These are phyloP conservation scores for Crinitomyces ghanaensis DNA, from an alignment of 805 yeast genomes.

Conservation along the genomic window DNA sequence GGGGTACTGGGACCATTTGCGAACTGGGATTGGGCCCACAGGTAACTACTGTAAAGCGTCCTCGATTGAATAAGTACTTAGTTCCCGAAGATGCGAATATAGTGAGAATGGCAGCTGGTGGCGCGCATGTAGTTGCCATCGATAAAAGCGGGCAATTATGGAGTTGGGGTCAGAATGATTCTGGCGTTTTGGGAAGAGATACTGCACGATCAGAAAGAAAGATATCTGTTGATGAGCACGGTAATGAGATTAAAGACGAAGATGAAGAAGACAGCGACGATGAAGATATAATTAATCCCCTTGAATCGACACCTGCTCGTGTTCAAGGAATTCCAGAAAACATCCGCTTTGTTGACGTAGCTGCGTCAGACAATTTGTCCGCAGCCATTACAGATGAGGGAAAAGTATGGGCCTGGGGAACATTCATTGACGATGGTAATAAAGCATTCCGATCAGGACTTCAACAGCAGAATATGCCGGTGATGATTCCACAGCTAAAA, in stretches of 20 bases:
- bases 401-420: constrained; percentile 95
- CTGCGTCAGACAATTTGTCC: constrained; percentile 87
- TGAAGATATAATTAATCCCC: constrained; percentile 58
- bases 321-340: constrained; percentile 53
- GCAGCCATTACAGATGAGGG: constrained; percentile 73
- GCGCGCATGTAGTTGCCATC: constrained; percentile 83
- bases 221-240: constrained; percentile 56
- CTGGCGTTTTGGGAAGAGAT: constrained; percentile 83
- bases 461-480: constrained; percentile 55
- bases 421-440: constrained; percentile 76
- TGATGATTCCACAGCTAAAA: constrained; percentile 45
- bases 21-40: constrained; percentile 96
- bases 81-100: constrained; percentile 52
- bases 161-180: constrained; percentile 98
- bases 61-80: constrained; percentile 76
- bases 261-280: constrained; percentile 39
- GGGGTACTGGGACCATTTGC: constrained; percentile 97
- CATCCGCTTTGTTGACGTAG: constrained; percentile 58
- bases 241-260: constrained; percentile 29
- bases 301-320: constrained; percentile 77
- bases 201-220: constrained; percentile 50
- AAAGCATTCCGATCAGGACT: constrained; percentile 67
- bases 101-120: constrained; percentile 88
- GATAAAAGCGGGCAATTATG: constrained; percentile 71
- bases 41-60: constrained; percentile 91